Evolutionary conservation across 148 eudicot species (phyloP), one percentile per base, ranked within the genome.

Genomic region (Cornus controversa): DNA sequence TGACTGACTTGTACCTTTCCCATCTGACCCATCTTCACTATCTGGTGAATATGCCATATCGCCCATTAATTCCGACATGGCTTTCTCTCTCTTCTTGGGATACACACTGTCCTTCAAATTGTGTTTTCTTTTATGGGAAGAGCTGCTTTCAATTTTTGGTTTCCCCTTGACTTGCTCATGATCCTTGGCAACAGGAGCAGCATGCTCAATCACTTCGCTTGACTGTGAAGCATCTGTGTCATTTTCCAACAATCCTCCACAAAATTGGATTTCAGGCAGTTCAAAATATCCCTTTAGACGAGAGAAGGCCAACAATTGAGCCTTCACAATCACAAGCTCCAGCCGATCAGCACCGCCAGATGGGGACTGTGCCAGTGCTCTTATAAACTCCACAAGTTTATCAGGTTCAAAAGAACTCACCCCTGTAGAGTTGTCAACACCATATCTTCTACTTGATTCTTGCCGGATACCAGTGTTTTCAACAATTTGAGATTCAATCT

Each of bases 401-500:
- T 78, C 84, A 28, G 99, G 94, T 62, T 85, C 84, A 79, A 96
- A 90, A 54, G 83, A 83, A 82, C 77, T 82, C 25, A 76, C 81
- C 26, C 81, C 84, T 6, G 85, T 66, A 67, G 87, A 87, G 31
- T 79, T 78, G 78, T 89, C 94, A 40, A 87, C 81, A 62, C 92
- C 89, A 69, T 77, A 85, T 68, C 88, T 86, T 75, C 75, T 78
- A 77, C 91, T 88, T 47, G 90, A 87, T 77, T 87, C 90, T 79
- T 86, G 81, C 67, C 84, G 86, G 69, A 94, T 87, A 71, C 97
- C 98, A 27, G 91, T 69, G 62, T 92, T 94, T 69, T 94, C 92
- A 62, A 92, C 86, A 78, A 79, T 79, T 83, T 94, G 97, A 80
- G 42, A 87, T 77, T 85, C 92, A 75, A 94, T 85, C 75, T 79